Base-by-base conservation (phyloP, 331 rosid genomes). In the Dryas integrifolia region DNA sequence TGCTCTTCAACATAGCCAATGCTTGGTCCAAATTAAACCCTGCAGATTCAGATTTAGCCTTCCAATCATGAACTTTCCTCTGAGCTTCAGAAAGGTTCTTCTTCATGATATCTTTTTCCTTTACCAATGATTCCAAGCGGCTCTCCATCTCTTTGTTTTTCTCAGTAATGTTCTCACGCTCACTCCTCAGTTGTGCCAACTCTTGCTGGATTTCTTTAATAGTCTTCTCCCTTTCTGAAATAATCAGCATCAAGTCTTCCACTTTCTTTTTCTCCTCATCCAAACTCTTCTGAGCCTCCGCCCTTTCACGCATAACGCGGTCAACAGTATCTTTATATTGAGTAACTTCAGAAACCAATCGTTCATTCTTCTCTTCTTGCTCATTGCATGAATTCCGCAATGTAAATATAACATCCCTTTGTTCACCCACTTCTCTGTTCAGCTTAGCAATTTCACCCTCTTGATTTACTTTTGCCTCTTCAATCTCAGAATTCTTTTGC, bases 1-100 rank as follows among this genome's bases (percentile, higher is more conserved):
- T 86, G n/a, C 65, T 69, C 88, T 86, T 88, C 92, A 95, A 46
- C 89, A 84, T 45, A 35, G 80, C 48, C 61, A 89, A 69, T 4
- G 90, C 88, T 74, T 59, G 74, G 64, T 80, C 77, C 5, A 87
- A 74, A 24, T 77, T 81, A 52, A 10, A 40, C 21, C 77, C 53
- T 13, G 82, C 84, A 15, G 58, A 74, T 5, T 91, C 87, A 45
- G 77, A 21, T 74, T 87, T 82, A 9, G 72, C 85, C 58, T 62
- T 87, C 80, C 87, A 77, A 38, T 86, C 87, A 24, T 79, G 70
- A 26, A 60, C 50, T 30, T 69, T 75, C 7, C n/a, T 65, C 59
- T 58, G 61, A 0, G 84, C 77, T 64, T 77, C 88, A 2, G 12
- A 11, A 62, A 89, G 83, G 67, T 49, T 76, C 67, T 72, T 69